Conservation (phyloP, 306 rosid species). For the Mucuna pruriens region DNA sequence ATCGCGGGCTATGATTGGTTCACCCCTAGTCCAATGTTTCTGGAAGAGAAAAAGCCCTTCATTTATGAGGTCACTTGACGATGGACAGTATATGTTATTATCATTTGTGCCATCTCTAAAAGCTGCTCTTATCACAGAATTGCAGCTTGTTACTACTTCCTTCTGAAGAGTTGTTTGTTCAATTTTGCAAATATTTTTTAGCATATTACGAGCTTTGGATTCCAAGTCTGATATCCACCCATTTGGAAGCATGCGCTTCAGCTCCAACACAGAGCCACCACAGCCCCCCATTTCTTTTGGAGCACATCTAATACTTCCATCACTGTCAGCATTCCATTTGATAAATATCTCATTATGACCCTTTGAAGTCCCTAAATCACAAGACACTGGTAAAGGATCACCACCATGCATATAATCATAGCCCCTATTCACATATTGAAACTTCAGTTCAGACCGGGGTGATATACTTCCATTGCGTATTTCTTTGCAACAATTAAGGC, state of each 20-base stretch:
- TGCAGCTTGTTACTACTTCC: slow-evolving; percentile 21
- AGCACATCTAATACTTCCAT: slow-evolving; percentile 64
- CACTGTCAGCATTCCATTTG: slow-evolving; percentile 52
- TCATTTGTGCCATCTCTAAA: slow-evolving; percentile 51
- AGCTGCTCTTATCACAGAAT: slow-evolving; percentile 56
- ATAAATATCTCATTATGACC: slow-evolving; percentile 28
- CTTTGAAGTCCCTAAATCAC: slow-evolving; percentile 25
- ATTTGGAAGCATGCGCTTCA: slow-evolving; percentile 57
- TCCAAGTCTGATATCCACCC: slow-evolving; percentile 60
- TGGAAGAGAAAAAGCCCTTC: slow-evolving; percentile 49
- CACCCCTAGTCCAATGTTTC: slow-evolving; percentile 68
- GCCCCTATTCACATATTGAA: slow-evolving; percentile 62
- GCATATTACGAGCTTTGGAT: slow-evolving; percentile 48
- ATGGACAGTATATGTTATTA: slow-evolving; percentile 60
- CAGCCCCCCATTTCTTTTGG: slow-evolving; percentile 74
- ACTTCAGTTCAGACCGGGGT: slow-evolving; percentile 49
- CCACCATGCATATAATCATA: slow-evolving; percentile 77
- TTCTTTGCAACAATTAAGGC: slow-evolving; percentile 70
- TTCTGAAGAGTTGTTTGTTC: slow-evolving; percentile 29
- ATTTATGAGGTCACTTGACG: slow-evolving; percentile 42
- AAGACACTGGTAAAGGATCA: slow-evolving; percentile 46
- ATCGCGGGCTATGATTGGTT: slow-evolving; percentile 70
- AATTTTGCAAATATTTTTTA: neutral
- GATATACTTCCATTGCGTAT: slow-evolving; percentile 56
- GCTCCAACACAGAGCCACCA: slow-evolving; percentile 50